Base-by-base conservation (phyloP, 2,329 filamentous ascomycete species). In the Colletotrichum tamarilloi region DNA sequence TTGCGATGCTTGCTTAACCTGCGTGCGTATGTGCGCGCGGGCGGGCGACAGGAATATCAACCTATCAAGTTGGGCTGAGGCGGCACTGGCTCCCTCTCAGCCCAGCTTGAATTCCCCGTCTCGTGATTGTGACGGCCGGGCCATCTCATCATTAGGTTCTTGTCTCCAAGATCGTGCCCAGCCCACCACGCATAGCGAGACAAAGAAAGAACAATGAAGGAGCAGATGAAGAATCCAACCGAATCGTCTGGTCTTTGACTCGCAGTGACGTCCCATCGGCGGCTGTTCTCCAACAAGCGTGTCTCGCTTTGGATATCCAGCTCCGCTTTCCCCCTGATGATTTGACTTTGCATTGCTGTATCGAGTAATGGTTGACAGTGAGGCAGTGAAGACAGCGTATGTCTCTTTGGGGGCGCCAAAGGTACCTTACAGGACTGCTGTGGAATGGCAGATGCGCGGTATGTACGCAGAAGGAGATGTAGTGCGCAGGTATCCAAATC, bases 391-490 rank as follows among this genome's bases (percentile, higher is more conserved):
- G 24, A 56, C 24, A 30, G 24, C 24, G 19, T 7, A 56, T 24
- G 5, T n/a, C 11, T 59, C n/a, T 12, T 49, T 67, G 60, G 46
- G 60, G 52, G 71, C 55, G 67, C 49, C 72, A 67, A 64, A 74
- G 38, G 72, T 72, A 62, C 68, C 68, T 74, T 63, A 67, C 68
- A 68, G 68, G 38, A 53, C 72, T 72, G 68, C 68, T 67, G 42
- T 66, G 62, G 62, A 67, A 72, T 63, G 67, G 28, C 55, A 62
- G 60, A 70, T 70, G 60, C 60, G 60, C 26, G 46, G 32, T 65
- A 57, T 55, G 67, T 70, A 67, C 67, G 53, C 59, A 32, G 58
- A 63, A 52, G 53, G 58, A 66, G 60, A 56, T 16, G 30, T 22
- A 28, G 14, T 56, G 22, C 49, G 60, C 52, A 57, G 35, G 24